These are phyloP conservation scores for Cercophora newfieldiana DNA, from an alignment of 495 filamentous ascomycete species.

Conservation along the genomic window DNA sequence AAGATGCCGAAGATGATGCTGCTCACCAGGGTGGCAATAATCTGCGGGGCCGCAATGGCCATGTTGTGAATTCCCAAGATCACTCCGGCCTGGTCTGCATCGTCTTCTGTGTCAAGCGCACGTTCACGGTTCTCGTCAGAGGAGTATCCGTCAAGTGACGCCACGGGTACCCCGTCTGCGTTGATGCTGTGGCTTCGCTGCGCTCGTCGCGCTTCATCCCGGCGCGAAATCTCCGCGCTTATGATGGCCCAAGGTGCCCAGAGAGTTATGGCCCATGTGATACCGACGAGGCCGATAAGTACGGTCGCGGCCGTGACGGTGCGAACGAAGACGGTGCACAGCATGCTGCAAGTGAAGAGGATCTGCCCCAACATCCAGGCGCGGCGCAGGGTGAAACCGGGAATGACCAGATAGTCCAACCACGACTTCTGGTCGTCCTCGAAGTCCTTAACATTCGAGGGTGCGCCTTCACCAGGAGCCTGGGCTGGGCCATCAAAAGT, in stretches of 20 bases:
- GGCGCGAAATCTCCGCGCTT: slow-evolving; percentile 77
- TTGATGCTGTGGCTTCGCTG: slow-evolving; percentile 33
- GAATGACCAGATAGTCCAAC: slow-evolving; percentile 65
- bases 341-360: slow-evolving; percentile 76
- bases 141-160: slow-evolving; percentile 33
- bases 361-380: slow-evolving; percentile 82
- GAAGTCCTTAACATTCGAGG: slow-evolving; percentile 29
- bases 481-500: slow-evolving; percentile 57
- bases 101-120: slow-evolving; percentile 45
- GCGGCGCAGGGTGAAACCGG: slow-evolving; percentile 77
- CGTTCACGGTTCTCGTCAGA: slow-evolving; percentile 31
- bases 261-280: slow-evolving; percentile 84
- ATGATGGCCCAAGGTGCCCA: slow-evolving; percentile 95
- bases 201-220: slow-evolving; percentile 67
- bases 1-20: slow-evolving; percentile 76
- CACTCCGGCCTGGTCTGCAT: slow-evolving; percentile 77
- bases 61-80: slow-evolving; percentile 92
- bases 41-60: slow-evolving; percentile 82
- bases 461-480: slow-evolving; percentile 20
- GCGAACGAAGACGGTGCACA: slow-evolving; percentile 74
- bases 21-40: slow-evolving; percentile 78
- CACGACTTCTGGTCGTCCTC: slow-evolving; percentile 40
- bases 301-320: slow-evolving; percentile 65
- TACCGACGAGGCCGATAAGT: slow-evolving; percentile 74
- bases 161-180: slow-evolving; percentile 25